Evolutionary conservation across 805 yeast species (phyloP).

Genomic region (Suhomyces sp.): DNA sequence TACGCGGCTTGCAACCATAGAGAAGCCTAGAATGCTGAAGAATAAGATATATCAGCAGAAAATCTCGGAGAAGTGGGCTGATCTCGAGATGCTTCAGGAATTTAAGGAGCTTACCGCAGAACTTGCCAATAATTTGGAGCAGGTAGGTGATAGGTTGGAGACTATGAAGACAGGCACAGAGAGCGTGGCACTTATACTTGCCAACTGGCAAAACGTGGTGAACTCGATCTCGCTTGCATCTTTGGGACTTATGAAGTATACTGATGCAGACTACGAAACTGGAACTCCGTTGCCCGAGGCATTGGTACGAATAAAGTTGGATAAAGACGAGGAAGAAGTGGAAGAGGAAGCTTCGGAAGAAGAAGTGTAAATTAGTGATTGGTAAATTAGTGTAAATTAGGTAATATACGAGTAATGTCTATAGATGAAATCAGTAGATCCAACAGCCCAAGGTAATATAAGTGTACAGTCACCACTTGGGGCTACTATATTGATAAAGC

Average conservation of each 20-base stretch:
- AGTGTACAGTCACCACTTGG: not conserved
- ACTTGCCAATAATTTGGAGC: slow-evolving; percentile 47
- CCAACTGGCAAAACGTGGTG: slow-evolving; percentile 64
- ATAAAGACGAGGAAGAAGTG: slow-evolving; percentile 31
- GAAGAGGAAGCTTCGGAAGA: slow-evolving; percentile 4
- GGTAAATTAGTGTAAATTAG: not conserved
- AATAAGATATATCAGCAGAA: slow-evolving; percentile 18
- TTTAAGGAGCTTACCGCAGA: slow-evolving; percentile 45
- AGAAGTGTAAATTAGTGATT: not conserved
- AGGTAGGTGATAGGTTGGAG: slow-evolving; percentile 47
- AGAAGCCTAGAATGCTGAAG: slow-evolving; percentile 6
- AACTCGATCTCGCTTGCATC: slow-evolving; percentile 62
- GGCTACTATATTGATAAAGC: too few species aligned
- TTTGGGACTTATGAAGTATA: slow-evolving; percentile 45
- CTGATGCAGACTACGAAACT: slow-evolving; percentile 41
- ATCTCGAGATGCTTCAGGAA: slow-evolving; percentile 48
- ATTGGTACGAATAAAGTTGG: slow-evolving; percentile 55
- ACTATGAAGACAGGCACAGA: slow-evolving; percentile 56
- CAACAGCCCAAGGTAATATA: not conserved
- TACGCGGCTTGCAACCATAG: not conserved
- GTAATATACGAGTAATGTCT: not conserved
- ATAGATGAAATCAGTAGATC: not conserved
- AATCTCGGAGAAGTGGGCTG: slow-evolving; percentile 47
- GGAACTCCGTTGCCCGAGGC: slow-evolving; percentile 60
- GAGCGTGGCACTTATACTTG: slow-evolving; percentile 55